These are phyloP conservation scores for Oropetium thomaeum DNA, from an alignment of 176 grass and related monocot species.

Conservation along the genomic window DNA sequence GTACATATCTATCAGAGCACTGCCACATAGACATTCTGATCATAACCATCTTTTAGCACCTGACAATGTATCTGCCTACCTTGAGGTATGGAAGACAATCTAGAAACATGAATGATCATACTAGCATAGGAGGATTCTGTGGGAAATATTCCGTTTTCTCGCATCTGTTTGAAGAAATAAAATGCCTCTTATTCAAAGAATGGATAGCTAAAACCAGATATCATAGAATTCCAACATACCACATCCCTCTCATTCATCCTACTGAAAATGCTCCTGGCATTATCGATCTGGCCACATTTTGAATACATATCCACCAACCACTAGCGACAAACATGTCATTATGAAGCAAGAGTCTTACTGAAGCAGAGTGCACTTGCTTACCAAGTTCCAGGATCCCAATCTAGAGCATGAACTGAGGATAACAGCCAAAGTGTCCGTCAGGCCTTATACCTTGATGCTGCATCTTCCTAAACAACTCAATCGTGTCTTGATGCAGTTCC, in stretches of 20 bases:
- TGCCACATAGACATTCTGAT: constrained; percentile 69
- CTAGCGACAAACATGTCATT: constrained; percentile 75
- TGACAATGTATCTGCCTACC: constrained; percentile 77
- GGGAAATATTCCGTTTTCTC: constrained; percentile 48
- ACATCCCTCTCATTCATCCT: constrained; percentile 68
- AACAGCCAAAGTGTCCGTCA: constrained; percentile 74
- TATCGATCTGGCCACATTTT: constrained; percentile 59
- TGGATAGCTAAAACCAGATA: constrained; percentile 68
- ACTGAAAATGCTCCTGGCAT: constrained; percentile 57
- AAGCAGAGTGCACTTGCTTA: constrained; percentile 70
- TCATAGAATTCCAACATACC: constrained; percentile 91
- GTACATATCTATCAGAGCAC: constrained; percentile 84
- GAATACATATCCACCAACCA: constrained; percentile 83
- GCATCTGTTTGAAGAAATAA: constrained; percentile 71
- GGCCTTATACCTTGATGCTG: constrained; percentile 58
- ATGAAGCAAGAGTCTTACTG: constrained; percentile 58
- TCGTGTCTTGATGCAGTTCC: constrained; percentile 54
- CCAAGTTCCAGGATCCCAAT: constrained; percentile 54
- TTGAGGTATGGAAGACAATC: constrained; percentile 65
- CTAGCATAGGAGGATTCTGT: constrained; percentile 79
- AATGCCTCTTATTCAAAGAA: constrained; percentile 71
- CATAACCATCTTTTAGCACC: constrained; percentile 68
- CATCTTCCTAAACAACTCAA: constrained; percentile 74
- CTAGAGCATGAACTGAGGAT: constrained; percentile 76
- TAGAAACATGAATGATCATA: constrained; percentile 69